Evolutionary conservation across 495 filamentous ascomycete genomes (phyloP), one percentile per base, ranked within the genome.

Genomic region (Annulohypoxylon bovei): DNA sequence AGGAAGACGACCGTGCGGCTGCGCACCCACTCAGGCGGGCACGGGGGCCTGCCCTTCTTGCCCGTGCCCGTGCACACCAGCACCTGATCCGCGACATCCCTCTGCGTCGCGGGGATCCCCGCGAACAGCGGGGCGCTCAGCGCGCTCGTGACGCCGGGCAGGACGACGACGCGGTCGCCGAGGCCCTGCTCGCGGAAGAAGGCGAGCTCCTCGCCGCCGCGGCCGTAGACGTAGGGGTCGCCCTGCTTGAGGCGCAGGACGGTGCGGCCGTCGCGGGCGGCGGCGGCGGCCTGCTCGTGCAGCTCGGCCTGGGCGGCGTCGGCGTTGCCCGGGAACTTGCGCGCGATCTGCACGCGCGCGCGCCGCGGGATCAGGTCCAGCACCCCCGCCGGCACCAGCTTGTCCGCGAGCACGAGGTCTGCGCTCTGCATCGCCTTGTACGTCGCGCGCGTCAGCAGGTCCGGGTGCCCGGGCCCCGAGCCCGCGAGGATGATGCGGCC

Each of bases 241-340:
- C 95, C 95, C 75, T 99, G 95, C 80, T 99, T 99, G 23, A 99
- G 82, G 5, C 95, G 86, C 22, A 99, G 84, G 0, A 98, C 95
- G 1, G 87, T 91, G 69, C 90, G 84, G 12, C 96, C 96, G 3
- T 85, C 84, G 35, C 86, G 82, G 20, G 95, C 81, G 9, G 88
- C 92, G 12, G 86, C 86, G 14, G 97, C 82, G 0, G 93, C 95
- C 73, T 93, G 84, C 33, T 86, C 81, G n/a, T 97, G 87, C 14
- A 99, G 88, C 78, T 99, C 95, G 65, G 92, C 90, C 77, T 99
- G 96, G 0, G 95, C 95, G 37, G 87, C 88, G 68, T 99, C 95
- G 35, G 95, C 95, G 71, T 98, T 98, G 11, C 95, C 95, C 8
- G 95, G 95, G 77, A 98, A 99, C 79, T 99, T 99, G 68, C 94